phyloP scores from a whole-genome alignment of 176 grass and related monocot species.

The Secale cereale region DNA sequence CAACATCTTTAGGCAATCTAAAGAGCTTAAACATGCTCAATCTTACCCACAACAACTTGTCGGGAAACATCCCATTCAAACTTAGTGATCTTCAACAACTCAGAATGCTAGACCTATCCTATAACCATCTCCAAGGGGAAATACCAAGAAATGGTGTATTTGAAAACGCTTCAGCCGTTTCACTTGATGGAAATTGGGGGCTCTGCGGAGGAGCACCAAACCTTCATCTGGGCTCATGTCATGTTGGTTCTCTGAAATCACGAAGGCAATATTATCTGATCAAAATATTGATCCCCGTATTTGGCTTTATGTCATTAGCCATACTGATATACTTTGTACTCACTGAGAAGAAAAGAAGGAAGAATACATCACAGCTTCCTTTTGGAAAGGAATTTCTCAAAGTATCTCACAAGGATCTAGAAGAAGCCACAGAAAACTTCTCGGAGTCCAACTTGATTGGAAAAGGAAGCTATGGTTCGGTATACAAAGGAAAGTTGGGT shows the following conservation, averaged over 20 bases:
- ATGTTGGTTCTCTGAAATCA: background rate
- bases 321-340: background rate
- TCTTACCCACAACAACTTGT: background rate
- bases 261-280: too few species aligned
- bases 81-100: background rate
- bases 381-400: background rate
- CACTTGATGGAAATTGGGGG: background rate
- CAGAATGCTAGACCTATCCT: background rate
- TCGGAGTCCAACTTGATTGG: background rate
- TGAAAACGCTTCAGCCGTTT: background rate
- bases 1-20: background rate
- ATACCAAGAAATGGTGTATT: too few species aligned
- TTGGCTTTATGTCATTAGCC: background rate
- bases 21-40: background rate
- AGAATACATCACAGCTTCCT: background rate
- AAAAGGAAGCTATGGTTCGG: too few species aligned
- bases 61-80: background rate
- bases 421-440: conserved; percentile 29
- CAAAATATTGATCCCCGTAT: background rate
- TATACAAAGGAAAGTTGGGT: background rate
- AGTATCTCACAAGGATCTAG: conserved; percentile 9
- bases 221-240: conserved; percentile 21
- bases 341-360: background rate
- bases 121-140: background rate
- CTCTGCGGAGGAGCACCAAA: conserved; percentile 23